A percentile compares a stretch with the other conserved stretches of the same genome.
phyloP scores from a whole-genome alignment of 306 rosid species.

The Vigna unguiculata region DNA sequence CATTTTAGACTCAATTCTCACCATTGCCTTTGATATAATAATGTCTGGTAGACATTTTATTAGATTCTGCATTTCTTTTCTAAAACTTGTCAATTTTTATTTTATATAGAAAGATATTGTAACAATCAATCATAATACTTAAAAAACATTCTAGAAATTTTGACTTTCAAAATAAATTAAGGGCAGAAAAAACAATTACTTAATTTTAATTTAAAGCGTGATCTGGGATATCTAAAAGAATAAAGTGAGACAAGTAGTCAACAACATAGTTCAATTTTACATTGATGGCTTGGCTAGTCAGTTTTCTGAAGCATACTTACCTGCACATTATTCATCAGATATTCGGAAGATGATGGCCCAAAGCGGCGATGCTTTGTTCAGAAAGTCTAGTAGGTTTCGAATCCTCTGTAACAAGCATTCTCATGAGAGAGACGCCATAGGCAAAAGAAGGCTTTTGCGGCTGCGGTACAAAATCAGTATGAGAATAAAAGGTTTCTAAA shows the following conservation, averaged over 20 bases:
- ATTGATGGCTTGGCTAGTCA: neutral
- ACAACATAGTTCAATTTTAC: constrained; percentile 19
- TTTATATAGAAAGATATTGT: neutral
- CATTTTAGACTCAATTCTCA: neutral
- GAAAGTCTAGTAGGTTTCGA: constrained; percentile 65
- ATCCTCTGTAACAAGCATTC: constrained; percentile 63
- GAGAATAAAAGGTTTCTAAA: constrained; percentile 23
- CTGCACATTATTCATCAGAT: constrained; percentile 62
- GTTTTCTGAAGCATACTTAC: constrained; percentile 54
- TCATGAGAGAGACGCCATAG: constrained; percentile 71
- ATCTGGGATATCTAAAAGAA: constrained; percentile 1
- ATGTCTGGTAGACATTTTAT: neutral
- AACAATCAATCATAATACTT: constrained; percentile 24
- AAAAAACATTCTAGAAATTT: constrained; percentile 15
- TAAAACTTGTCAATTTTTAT: constrained; percentile 7
- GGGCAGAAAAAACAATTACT: neutral
- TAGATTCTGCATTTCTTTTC: constrained; percentile 3
- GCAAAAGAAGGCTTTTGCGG: constrained; percentile 62
- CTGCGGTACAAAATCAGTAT: constrained; percentile 49
- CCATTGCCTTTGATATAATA: neutral
- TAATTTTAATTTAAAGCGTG: constrained; percentile 16
- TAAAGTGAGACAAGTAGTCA: neutral
- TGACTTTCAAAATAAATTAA: neutral
- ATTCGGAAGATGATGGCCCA: constrained; percentile 62
- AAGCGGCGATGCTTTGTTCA: constrained; percentile 58